These are phyloP conservation scores for Fusarium subglutinans DNA, from an alignment of 2,329 filamentous ascomycete genomes.

Conservation along the genomic window DNA sequence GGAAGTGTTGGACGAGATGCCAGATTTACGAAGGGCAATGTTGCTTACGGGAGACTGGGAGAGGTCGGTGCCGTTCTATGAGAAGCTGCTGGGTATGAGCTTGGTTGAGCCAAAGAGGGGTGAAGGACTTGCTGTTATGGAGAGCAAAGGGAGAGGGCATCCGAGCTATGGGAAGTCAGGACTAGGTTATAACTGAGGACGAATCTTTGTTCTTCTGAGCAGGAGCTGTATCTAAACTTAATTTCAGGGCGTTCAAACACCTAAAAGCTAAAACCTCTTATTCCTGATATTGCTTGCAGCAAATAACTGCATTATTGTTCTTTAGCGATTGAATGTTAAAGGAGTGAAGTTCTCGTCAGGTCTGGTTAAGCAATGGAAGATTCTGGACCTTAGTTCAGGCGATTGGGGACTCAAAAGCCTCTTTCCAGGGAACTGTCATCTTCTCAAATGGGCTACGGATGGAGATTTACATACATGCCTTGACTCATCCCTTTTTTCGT, in stretches of 20 bases:
- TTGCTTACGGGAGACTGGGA: conserved; percentile 55
- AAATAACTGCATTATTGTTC: too few relatives aligned
- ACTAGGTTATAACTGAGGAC: background rate
- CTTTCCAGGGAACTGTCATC: background rate
- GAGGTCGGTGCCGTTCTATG: conserved; percentile 47
- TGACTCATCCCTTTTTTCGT: fast-evolving
- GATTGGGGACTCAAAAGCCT: too few relatives aligned
- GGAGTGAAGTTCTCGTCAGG: too few relatives aligned
- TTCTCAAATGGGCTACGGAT: fast-evolving
- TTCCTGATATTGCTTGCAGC: fast-evolving
- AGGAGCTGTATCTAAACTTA: fast-evolving
- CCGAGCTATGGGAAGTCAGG: conserved; percentile 1
- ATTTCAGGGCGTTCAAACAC: fast-evolving
- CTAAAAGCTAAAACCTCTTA: fast-evolving
- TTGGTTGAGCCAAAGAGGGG: conserved; percentile 35
- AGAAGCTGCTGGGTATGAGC: conserved; percentile 45
- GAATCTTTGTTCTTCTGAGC: background rate
- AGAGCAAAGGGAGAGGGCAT: conserved; percentile 38
- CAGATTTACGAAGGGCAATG: conserved; percentile 63
- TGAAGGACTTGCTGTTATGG: conserved; percentile 42
- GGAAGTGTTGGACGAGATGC: conserved; percentile 61
- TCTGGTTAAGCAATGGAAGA: background rate
- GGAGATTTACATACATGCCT: background rate
- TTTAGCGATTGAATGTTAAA: fast-evolving
- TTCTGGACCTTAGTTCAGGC: fast-evolving